A percentile compares a stretch with the other conserved stretches of the same genome.
These are phyloP conservation scores for Cladophialophora carrionii DNA, from an alignment of 2,329 filamentous ascomycete genomes.

Conservation along the genomic window DNA sequence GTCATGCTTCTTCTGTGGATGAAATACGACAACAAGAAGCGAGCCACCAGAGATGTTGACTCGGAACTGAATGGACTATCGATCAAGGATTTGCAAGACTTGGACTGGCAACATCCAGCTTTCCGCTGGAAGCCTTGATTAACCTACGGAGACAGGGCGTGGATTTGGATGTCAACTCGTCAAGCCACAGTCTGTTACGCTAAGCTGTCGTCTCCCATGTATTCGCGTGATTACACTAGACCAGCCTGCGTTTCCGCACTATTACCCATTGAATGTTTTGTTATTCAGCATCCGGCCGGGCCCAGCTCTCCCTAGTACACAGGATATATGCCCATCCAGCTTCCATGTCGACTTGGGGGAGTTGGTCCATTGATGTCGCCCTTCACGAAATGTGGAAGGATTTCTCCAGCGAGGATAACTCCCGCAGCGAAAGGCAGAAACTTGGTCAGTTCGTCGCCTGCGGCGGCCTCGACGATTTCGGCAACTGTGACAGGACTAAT, in stretches of 20 bases:
- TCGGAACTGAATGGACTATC: constrained; percentile 59
- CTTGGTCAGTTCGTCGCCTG: constrained; percentile 17
- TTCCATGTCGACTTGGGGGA: constrained; percentile 23
- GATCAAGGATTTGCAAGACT: constrained; percentile 58
- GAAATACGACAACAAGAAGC: constrained; percentile 62
- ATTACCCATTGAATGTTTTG: neutral
- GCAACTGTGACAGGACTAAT: constrained; percentile 13
- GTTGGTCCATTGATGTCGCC: constrained; percentile 27
- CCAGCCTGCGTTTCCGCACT: neutral
- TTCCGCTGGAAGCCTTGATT: constrained; percentile 61
- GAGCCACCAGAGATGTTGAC: constrained; percentile 59
- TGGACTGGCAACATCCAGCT: constrained; percentile 69
- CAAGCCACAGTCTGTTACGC: neutral
- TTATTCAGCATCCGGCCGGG: neutral
- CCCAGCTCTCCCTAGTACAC: constrained; percentile 15
- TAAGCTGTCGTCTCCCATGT: neutral
- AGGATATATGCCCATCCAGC: constrained; percentile 26
- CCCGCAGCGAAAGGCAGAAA: constrained; percentile 20
- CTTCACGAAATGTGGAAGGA: constrained; percentile 28
- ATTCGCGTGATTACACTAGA: neutral
- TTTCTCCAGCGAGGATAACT: constrained; percentile 22
- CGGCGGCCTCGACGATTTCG: constrained; percentile 18
- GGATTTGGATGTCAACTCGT: neutral
- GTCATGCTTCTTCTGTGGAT: constrained; percentile 63
- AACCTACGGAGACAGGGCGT: neutral